Evolutionary conservation across 2,329 filamentous ascomycete genomes (phyloP).

Genomic region (Fusarium sp.): DNA sequence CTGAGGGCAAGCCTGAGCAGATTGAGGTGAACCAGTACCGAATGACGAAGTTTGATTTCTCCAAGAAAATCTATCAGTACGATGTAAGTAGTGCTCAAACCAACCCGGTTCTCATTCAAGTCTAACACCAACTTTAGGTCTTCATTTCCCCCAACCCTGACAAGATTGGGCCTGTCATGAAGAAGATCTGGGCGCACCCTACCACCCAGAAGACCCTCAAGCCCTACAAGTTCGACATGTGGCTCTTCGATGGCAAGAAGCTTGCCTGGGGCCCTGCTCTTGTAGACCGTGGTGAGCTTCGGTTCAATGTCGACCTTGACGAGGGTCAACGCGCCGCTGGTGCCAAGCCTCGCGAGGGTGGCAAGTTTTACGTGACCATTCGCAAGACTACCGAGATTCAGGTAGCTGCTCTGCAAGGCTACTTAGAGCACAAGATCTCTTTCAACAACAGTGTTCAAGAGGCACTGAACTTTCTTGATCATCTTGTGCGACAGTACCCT

Average conservation of each 20-base stretch:
- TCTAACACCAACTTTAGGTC: constrained; percentile 64
- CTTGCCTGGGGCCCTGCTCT: constrained; percentile 79
- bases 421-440: constrained; percentile 71
- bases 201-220: constrained; percentile 70
- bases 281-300: constrained; percentile 64
- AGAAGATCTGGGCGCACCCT: constrained; percentile 81
- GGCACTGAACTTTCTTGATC: constrained; percentile 91
- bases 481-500: constrained; percentile 86
- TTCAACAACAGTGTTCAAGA: constrained; percentile 81
- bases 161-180: constrained; percentile 75
- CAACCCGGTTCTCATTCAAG: background rate
- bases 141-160: constrained; percentile 73
- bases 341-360: constrained; percentile 53
- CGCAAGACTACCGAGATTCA: constrained; percentile 77
- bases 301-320: constrained; percentile 80
- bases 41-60: constrained; percentile 71
- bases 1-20: constrained; percentile 66
- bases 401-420: constrained; percentile 75
- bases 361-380: constrained; percentile 74
- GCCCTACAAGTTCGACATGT: constrained; percentile 61
- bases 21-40: constrained; percentile 82
- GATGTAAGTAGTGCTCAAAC: constrained; percentile 74
- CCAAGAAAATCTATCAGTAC: constrained; percentile 81
- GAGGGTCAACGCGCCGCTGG: constrained; percentile 66
- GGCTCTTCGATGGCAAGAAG: constrained; percentile 87